Evolutionary conservation across 129 eudicot genomes (phyloP), one percentile per base, ranked within the genome.

Genomic region (Centella asiatica): DNA sequence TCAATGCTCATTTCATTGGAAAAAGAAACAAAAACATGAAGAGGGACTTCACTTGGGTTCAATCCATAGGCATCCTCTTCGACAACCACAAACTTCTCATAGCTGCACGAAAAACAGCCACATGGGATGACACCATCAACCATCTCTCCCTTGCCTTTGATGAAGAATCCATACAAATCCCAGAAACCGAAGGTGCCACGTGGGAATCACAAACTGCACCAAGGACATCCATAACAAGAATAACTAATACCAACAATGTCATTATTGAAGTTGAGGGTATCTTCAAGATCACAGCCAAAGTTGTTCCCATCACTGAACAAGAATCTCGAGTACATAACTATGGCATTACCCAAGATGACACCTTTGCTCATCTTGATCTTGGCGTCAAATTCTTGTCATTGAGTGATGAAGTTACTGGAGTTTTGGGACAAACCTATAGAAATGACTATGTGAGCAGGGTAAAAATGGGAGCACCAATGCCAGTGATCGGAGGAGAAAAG

Each of bases 1-100:
- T 87, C 62, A 83, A 87, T 28, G 95, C 76, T 12, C 95, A 87
- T 70, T 83, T 87, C 77, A 78, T 87, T 8, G 90, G 95, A n/a
- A 78, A 57, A 58, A 54, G 80, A 49, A 83, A 76, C 81, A 40
- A 49, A 17, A 65, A 83, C 78, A 83, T 83, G 92, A 75, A 79
- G 10, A 63, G 92, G 29, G 92, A 87, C 72, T 87, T 87, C 69
- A 83, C 92, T 2, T 87, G 92, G 95, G 88, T 83, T 14, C 85
- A 87, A 76, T 81, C 92, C 39, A 70, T 87, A 22, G 88, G 74
- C 26, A 64, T 87, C 61, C 79, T 87, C 39, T 80, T 76, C 29
- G 74, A 63, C 42, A 67, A 72, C 36, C 92, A 87, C 78, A 74
- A 67, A 10, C 72, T 87, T 47, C 65, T 62, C 73, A 58, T 87